phyloP scores from a whole-genome alignment of 2,329 filamentous ascomycete species.

The Trichoderma lentiforme region DNA sequence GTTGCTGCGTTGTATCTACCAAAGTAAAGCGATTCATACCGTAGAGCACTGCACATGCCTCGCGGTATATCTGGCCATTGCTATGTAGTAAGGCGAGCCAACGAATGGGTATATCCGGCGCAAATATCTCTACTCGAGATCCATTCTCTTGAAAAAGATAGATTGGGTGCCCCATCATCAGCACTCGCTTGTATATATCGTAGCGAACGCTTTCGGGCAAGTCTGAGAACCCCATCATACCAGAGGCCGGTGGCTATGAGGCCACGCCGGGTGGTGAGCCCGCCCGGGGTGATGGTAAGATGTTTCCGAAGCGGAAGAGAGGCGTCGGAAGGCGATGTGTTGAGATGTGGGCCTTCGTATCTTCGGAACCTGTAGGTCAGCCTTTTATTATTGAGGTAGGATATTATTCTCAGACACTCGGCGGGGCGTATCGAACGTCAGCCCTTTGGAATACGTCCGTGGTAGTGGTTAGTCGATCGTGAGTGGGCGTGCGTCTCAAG shows the following conservation, averaged over 20 bases:
- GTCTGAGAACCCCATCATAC: not conserved
- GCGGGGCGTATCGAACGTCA: not conserved
- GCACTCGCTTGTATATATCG: not conserved
- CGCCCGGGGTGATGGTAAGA: too few relatives aligned
- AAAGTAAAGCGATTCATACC: not conserved
- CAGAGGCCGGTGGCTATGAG: not conserved
- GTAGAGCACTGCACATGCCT: not conserved
- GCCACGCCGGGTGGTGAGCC: not conserved
- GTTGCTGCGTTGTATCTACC: not conserved
- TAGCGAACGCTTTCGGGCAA: not conserved
- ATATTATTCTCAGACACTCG: not conserved
- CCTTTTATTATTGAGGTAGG: not conserved
- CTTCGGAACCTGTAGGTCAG: not conserved
- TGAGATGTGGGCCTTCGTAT: not conserved
- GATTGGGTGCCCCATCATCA: not conserved
- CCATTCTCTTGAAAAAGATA: not conserved
- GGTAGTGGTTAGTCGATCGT: not conserved
- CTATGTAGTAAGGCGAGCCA: not conserved
- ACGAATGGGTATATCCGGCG: not conserved
- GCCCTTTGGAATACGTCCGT: not conserved
- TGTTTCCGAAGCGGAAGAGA: not conserved
- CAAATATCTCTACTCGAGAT: not conserved
- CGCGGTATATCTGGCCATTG: not conserved
- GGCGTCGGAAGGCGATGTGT: too few relatives aligned
- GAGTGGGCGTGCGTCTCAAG: not conserved